phyloP scores from a whole-genome alignment of 2,329 filamentous ascomycete species.

The Boeremia exigua region DNA sequence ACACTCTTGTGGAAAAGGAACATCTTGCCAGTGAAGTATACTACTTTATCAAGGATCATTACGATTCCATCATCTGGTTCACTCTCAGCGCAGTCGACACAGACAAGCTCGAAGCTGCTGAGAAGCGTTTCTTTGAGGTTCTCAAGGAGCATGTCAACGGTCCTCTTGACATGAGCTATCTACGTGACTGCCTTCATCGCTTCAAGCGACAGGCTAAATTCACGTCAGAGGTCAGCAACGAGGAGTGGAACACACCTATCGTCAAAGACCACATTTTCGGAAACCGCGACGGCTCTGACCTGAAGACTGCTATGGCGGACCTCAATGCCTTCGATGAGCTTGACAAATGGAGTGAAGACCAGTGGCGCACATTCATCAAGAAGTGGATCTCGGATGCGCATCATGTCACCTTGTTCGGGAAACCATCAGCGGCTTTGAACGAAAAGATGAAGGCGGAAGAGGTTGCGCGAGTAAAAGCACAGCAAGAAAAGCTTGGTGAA shows the following conservation, averaged over 20 bases:
- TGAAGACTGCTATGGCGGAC: slow-evolving; percentile 49
- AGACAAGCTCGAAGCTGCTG: slow-evolving; percentile 80
- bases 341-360: slow-evolving; percentile 77
- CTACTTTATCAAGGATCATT: slow-evolving; percentile 78
- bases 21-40: slow-evolving; percentile 86
- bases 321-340: slow-evolving; percentile 68
- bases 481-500: slow-evolving; percentile 80
- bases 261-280: slow-evolving; percentile 95
- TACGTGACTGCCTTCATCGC: slow-evolving; percentile 84
- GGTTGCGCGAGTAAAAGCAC: slow-evolving; percentile 75
- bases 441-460: slow-evolving; percentile 83
- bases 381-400: slow-evolving; percentile 86
- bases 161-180: slow-evolving; percentile 86
- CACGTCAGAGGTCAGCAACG: slow-evolving; percentile 78
- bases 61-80: slow-evolving; percentile 84
- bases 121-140: slow-evolving; percentile 83
- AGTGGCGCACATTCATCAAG: slow-evolving; percentile 83
- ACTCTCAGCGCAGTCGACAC: slow-evolving; percentile 87
- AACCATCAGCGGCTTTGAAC: slow-evolving; percentile 80
- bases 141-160: slow-evolving; percentile 80
- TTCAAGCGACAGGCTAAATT: slow-evolving; percentile 84
- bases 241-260: slow-evolving; percentile 82
- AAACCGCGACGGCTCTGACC: slow-evolving; percentile 72
- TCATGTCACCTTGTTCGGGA: slow-evolving; percentile 86
- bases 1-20: slow-evolving; percentile 89